Percentiles rank a stretch among this genome's conserved stretches.
phyloP scores from a whole-genome alignment of 2,329 filamentous ascomycete species.

The Cladosporium sp. region DNA sequence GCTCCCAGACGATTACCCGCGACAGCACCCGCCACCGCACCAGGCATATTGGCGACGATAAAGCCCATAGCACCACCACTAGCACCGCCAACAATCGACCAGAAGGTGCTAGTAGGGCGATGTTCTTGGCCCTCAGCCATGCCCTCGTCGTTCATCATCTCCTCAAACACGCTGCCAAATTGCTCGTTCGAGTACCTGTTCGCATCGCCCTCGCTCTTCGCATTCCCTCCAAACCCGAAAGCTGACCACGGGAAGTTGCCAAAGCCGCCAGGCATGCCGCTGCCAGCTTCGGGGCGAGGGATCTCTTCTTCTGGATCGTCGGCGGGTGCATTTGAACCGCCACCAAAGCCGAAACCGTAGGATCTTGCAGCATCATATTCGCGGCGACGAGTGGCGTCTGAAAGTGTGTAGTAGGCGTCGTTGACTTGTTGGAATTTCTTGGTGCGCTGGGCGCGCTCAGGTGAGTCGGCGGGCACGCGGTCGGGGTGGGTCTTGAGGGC shows the following conservation, averaged over 20 bases:
- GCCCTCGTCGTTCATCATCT: conserved; percentile 51
- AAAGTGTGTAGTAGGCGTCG: conserved; percentile 89
- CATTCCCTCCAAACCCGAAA: conserved; percentile 55
- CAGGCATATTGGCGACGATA: conserved; percentile 89
- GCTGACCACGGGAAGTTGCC: conserved; percentile 73
- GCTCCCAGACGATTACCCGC: conserved; percentile 90
- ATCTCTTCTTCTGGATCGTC: conserved; percentile 48
- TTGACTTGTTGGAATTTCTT: conserved; percentile 88
- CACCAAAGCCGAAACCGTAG: conserved; percentile 49
- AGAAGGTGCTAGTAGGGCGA: conserved; percentile 68
- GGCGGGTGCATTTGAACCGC: conserved; percentile 39
- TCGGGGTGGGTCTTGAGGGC: conserved; percentile 93
- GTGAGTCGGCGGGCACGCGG: conserved; percentile 76
- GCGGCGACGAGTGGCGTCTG: conserved; percentile 67
- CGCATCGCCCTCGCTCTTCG: conserved; percentile 41
- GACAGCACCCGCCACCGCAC: conserved; percentile 82
- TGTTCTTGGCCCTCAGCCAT: conserved; percentile 68
- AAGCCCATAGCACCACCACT: conserved; percentile 90
- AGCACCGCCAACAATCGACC: conserved; percentile 77
- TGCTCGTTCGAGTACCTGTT: conserved; percentile 64
- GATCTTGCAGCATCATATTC: conserved; percentile 76
- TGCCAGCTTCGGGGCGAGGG: conserved; percentile 35
- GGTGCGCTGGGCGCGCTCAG: conserved; percentile 76
- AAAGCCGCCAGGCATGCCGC: conserved; percentile 50
- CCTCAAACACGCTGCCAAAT: conserved; percentile 66